A percentile compares a stretch with the other conserved stretches of the same genome.
phyloP scores from a whole-genome alignment of 306 rosid genomes.

The Arachis stenosperma region DNA sequence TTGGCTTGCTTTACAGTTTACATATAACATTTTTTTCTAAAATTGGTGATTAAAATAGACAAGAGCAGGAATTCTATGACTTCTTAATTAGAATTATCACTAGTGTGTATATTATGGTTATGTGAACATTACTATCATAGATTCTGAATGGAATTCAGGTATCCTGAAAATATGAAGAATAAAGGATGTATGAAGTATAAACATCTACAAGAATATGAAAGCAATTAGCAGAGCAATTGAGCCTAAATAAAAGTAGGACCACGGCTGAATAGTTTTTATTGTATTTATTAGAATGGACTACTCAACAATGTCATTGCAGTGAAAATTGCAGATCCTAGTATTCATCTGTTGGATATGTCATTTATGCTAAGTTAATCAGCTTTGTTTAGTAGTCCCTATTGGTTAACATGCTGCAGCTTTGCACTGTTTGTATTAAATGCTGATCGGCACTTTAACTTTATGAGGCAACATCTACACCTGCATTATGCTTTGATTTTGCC shows the following conservation, averaged over 20 bases:
- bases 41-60: not conserved
- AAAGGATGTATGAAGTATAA: too few species aligned
- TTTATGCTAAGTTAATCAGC: conserved; percentile 20
- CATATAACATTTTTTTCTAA: not conserved
- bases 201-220: too few species aligned
- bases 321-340: conserved; percentile 22
- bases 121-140: not conserved
- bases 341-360: not conserved
- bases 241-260: too few species aligned
- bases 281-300: not conserved
- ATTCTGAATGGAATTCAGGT: conserved; percentile 25
- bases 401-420: conserved; percentile 22
- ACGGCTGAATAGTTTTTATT: too few species aligned
- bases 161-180: not conserved
- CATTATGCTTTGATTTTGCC: too few species aligned
- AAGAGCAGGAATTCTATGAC: not conserved
- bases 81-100: conserved; percentile 10
- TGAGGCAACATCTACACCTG: conserved; percentile 7
- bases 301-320: conserved; percentile 29
- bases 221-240: too few species aligned
- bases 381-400: conserved; percentile 15
- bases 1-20: not conserved
- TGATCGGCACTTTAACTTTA: conserved; percentile 23
- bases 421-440: not conserved
- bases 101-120: conserved; percentile 6